Base-by-base conservation (phyloP, 495 filamentous ascomycete species). In the Margaritispora aquatica region DNA sequence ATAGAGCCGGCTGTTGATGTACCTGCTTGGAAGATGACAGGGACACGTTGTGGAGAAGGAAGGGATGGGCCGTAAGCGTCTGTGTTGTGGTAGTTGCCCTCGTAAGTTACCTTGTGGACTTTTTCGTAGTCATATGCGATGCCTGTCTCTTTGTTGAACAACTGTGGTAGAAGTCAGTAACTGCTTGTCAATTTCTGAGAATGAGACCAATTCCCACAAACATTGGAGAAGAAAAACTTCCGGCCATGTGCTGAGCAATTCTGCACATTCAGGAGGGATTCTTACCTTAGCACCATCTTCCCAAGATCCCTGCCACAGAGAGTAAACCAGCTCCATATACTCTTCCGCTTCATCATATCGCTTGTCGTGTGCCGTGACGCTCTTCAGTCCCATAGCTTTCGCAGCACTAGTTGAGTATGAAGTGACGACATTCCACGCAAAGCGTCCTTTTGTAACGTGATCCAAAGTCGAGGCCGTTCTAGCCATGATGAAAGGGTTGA, bases 1-100 rank as follows among this genome's bases (percentile, higher is more conserved):
- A 67, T 71, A 0, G 75, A 77, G 2, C 83, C 83, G 0, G 84
- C 83, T 0, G 8, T 54, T 0, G 82, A 86, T 10, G 80, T 84
- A 21, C 84, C 84, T 1, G 83, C 84, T 65, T 86, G 84, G 70
- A 87, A 83, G 5, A 86, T 71, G 54, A 87, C 79, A 0, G 83
- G 83, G 0, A 80, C 47, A 2, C 47, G 20, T n/a, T 50, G 47
- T 8, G 81, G 83, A 10, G 38, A 44, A n/a, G 38, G 80, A 83
- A 0, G 83, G 83, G 59, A 85, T 75, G 55, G 80, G 75, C 52
- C 84, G 17, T 44, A 44, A 82, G 66, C 85, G 80, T 50, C 47
- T 23, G 24, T 23, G 21, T 50, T 50, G 47, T 50, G 38, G 15
- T 44, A 44, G 2, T 44, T 44, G 7, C 38, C 38, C 19, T 44